phyloP scores from a whole-genome alignment of 2,329 filamentous ascomycete species.

The Sporothrix schenckii region DNA sequence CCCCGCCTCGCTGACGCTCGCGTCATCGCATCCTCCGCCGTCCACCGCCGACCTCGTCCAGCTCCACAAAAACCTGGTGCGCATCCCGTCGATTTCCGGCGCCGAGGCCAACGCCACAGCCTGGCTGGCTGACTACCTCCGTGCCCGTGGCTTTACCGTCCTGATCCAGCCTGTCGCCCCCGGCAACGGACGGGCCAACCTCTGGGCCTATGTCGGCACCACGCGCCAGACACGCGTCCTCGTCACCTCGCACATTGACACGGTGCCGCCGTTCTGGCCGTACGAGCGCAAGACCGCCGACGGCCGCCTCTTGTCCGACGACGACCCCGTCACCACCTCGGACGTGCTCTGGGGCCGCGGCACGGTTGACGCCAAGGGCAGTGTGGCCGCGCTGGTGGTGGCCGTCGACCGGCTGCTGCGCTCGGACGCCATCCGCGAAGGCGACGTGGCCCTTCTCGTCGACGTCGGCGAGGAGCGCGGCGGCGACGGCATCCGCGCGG shows the following conservation, averaged over 20 bases:
- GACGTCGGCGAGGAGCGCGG: slow-evolving; percentile 81
- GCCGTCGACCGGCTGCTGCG: slow-evolving; percentile 62
- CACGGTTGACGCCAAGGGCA: slow-evolving; percentile 71
- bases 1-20: neutral
- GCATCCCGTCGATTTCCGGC: slow-evolving; percentile 71
- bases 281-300: slow-evolving; percentile 49
- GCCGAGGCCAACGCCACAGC: slow-evolving; percentile 69
- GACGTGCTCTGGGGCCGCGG: slow-evolving; percentile 71
- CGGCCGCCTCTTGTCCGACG: slow-evolving; percentile 47
- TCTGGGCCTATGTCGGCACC: slow-evolving; percentile 66
- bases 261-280: slow-evolving; percentile 71
- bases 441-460: slow-evolving; percentile 63
- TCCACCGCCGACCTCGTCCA: slow-evolving; percentile 62
- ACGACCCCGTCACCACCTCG: slow-evolving; percentile 47
- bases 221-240: slow-evolving; percentile 58
- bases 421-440: slow-evolving; percentile 42
- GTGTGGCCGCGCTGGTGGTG: slow-evolving; percentile 72
- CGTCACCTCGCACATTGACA: slow-evolving; percentile 80
- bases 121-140: slow-evolving; percentile 70
- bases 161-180: slow-evolving; percentile 49
- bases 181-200: slow-evolving; percentile 63
- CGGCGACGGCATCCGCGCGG: slow-evolving; percentile 71
- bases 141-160: slow-evolving; percentile 49
- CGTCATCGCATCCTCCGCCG: slow-evolving; percentile 35
- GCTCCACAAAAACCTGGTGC: slow-evolving; percentile 73